Evolutionary conservation across 805 yeast species (phyloP).

Genomic region (Candida lessepsii): DNA sequence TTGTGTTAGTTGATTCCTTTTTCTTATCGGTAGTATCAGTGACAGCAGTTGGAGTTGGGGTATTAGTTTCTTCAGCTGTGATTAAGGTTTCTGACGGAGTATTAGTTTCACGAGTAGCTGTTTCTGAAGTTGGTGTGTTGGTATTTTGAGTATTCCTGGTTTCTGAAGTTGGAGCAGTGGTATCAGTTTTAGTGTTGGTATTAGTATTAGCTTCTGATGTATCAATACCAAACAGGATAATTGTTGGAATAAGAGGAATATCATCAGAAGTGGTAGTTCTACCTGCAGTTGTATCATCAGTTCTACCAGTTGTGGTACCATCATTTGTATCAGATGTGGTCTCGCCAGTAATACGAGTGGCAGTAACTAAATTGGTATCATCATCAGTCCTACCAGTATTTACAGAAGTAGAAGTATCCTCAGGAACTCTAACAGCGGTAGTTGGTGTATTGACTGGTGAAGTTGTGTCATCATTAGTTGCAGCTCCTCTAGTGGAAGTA

Average conservation of each 20-base stretch:
- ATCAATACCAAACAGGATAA: too few relatives aligned
- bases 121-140: not conserved
- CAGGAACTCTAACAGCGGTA: slow-evolving; percentile 3
- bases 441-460: slow-evolving; percentile 3
- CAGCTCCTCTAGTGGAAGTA: not conserved
- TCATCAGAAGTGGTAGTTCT: not conserved
- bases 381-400: too few relatives aligned
- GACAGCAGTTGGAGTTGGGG: not conserved
- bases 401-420: too few relatives aligned
- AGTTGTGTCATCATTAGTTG: slow-evolving; percentile 1
- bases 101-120: slow-evolving; percentile 2
- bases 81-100: slow-evolving; percentile 1
- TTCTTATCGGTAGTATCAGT: not conserved
- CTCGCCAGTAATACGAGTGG: too few relatives aligned
- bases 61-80: slow-evolving; percentile 6
- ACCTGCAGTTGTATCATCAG: slow-evolving; percentile 1
- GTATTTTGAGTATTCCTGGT: not conserved
- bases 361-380: too few relatives aligned
- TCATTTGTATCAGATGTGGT: slow-evolving; percentile 6
- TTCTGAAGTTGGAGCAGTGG: not conserved
- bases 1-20: not conserved
- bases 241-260: too few relatives aligned
- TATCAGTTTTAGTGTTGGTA: not conserved
- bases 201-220: not conserved
- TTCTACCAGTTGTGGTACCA: not conserved